Evolutionary conservation across 768 basidiomycete species (phyloP).

Genomic region (Rubroboletus satanas): DNA sequence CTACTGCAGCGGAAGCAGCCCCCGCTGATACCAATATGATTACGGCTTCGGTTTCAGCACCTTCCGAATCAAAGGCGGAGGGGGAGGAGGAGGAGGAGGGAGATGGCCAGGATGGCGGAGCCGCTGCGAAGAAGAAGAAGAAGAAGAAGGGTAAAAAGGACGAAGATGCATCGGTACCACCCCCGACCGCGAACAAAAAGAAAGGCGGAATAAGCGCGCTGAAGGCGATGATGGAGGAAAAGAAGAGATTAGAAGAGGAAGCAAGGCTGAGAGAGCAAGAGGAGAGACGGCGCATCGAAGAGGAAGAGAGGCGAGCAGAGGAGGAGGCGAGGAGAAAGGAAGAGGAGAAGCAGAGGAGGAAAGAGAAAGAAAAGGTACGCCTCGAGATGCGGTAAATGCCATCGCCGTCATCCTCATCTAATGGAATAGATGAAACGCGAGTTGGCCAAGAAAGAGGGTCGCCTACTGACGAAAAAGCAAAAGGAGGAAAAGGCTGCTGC

Average conservation of each 20-base stretch:
- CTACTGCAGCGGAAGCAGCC: slow-evolving; percentile 30
- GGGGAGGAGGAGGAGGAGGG: slow-evolving; percentile 64
- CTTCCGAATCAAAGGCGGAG: slow-evolving; percentile 32
- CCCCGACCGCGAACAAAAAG: slow-evolving; percentile 53
- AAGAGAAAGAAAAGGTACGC: slow-evolving; percentile 83
- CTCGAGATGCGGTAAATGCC: not conserved
- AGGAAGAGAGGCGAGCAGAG: slow-evolving; percentile 75
- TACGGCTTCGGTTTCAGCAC: slow-evolving; percentile 14
- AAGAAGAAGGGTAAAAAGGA: slow-evolving; percentile 79
- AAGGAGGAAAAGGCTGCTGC: slow-evolving; percentile 90
- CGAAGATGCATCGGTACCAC: slow-evolving; percentile 47
- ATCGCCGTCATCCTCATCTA: not conserved
- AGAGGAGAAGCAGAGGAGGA: slow-evolving; percentile 78
- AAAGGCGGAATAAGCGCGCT: slow-evolving; percentile 78
- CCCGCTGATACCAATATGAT: slow-evolving; percentile 25
- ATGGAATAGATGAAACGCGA: slow-evolving; percentile 75
- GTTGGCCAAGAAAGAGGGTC: slow-evolving; percentile 88
- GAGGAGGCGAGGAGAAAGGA: slow-evolving; percentile 77
- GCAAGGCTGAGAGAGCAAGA: slow-evolving; percentile 68
- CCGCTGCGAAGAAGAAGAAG: slow-evolving; percentile 75
- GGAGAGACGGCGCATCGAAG: slow-evolving; percentile 76
- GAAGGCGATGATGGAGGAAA: slow-evolving; percentile 90
- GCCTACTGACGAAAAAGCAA: slow-evolving; percentile 94
- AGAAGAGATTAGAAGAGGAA: slow-evolving; percentile 86
- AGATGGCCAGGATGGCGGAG: slow-evolving; percentile 53